A percentile compares a stretch with the other conserved stretches of the same genome.
Evolutionary conservation across 495 filamentous ascomycete species (phyloP).

Genomic region (Symbiotaphrina buchneri): DNA sequence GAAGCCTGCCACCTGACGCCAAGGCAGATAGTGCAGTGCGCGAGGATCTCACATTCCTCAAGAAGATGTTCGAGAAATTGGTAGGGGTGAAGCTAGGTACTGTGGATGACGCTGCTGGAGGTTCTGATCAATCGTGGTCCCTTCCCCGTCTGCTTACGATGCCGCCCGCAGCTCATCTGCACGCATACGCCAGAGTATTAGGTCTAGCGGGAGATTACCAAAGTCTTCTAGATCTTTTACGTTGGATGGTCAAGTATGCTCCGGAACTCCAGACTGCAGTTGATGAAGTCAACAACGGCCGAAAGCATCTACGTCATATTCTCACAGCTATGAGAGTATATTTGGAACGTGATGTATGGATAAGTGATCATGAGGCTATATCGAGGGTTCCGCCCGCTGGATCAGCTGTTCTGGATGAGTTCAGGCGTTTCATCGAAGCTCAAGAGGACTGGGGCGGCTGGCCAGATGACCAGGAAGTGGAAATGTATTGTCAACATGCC

Average conservation of each 20-base stretch:
- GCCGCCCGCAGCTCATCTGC: not conserved
- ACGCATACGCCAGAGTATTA: constrained; percentile 4
- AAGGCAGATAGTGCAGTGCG: too few relatives aligned
- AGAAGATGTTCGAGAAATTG: too few relatives aligned
- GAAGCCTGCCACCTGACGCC: too few relatives aligned
- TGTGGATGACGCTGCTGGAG: too few relatives aligned
- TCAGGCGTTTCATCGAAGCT: constrained; percentile 1
- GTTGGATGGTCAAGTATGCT: constrained; percentile 1
- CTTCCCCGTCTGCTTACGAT: constrained; percentile 1
- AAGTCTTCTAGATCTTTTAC: constrained; percentile 1
- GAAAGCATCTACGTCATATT: not conserved
- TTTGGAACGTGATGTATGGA: constrained; percentile 1
- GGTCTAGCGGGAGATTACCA: constrained; percentile 4
- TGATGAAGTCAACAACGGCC: constrained; percentile 2
- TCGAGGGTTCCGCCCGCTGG: not conserved
- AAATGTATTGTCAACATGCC: too few relatives aligned
- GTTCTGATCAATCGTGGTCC: not conserved
- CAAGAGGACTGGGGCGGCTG: constrained; percentile 3
- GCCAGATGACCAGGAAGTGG: constrained; percentile 4
- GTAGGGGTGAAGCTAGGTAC: too few relatives aligned
- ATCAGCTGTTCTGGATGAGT: not conserved
- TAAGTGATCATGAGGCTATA: not conserved
- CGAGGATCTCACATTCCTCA: too few relatives aligned
- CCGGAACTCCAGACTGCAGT: constrained; percentile 1
- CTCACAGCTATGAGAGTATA: constrained; percentile 1